Evolutionary conservation across 176 grass and related monocot species (phyloP).

Genomic region (Avena insularis): DNA sequence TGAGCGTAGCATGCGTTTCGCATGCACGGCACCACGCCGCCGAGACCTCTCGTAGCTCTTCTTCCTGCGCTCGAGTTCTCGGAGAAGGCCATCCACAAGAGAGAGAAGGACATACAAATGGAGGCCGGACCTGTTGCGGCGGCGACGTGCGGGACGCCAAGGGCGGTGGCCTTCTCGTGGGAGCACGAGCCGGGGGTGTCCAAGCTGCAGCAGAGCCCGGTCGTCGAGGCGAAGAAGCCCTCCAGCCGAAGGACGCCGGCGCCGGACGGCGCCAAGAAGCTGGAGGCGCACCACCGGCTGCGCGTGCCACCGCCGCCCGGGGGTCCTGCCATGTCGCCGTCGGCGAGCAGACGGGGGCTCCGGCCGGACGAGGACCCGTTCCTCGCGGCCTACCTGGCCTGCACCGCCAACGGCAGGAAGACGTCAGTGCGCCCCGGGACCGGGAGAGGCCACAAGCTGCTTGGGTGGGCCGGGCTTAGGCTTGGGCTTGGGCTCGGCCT

Average conservation of each 20-base stretch:
- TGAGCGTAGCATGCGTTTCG: constrained; percentile 9
- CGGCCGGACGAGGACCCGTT: constrained; percentile 69
- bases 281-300: constrained; percentile 21
- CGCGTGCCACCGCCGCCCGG: constrained; percentile 69
- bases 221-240: background rate
- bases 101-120: background rate
- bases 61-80: background rate
- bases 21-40: background rate
- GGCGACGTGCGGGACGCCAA: background rate
- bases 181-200: constrained; percentile 86
- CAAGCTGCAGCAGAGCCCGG: constrained; percentile 39
- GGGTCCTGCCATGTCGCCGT: background rate
- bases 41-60: background rate
- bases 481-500: constrained; percentile 27
- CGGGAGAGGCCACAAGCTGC: background rate
- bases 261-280: background rate
- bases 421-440: background rate
- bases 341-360: background rate
- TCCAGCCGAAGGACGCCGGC: constrained; percentile 6
- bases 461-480: constrained; percentile 38
- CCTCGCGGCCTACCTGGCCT: constrained; percentile 74
- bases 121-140: background rate
- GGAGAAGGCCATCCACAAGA: background rate
- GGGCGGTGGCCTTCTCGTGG: constrained; percentile 84
- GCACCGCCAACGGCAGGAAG: constrained; percentile 45